phyloP scores from a whole-genome alignment of 768 basidiomycete species.

The Tylopilus rubrobrunneus region DNA sequence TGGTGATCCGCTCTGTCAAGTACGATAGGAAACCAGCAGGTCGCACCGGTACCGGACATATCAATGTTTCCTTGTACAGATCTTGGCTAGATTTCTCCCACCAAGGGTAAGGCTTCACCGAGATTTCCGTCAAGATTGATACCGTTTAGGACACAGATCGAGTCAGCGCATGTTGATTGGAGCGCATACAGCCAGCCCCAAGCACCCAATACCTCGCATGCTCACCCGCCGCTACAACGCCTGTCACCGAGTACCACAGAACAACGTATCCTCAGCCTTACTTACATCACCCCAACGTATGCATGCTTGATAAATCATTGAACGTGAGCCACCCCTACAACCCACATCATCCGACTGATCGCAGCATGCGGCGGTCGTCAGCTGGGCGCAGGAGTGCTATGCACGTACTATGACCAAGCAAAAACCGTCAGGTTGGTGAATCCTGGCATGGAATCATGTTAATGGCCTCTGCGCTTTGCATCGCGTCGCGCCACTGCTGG shows the following conservation, averaged over 20 bases:
- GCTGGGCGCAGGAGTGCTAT: conserved; percentile 6
- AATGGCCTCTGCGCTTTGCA: background rate
- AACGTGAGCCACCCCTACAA: conserved; percentile 12
- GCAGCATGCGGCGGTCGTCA: background rate
- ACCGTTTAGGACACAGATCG: too few species aligned
- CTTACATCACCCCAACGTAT: background rate
- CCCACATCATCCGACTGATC: conserved; percentile 7
- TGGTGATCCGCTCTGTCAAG: background rate
- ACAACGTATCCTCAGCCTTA: background rate
- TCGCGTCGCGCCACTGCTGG: background rate
- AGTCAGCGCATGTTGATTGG: background rate
- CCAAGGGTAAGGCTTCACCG: background rate
- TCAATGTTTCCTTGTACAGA: background rate
- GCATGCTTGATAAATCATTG: background rate
- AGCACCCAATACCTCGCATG: background rate
- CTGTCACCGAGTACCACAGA: background rate
- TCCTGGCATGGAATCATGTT: background rate
- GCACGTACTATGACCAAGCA: conserved; percentile 1
- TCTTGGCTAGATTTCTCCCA: background rate
- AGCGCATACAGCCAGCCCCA: conserved; percentile 3
- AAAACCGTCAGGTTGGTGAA: background rate
- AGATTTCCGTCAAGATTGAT: background rate
- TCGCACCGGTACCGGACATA: background rate
- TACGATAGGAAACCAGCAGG: background rate
- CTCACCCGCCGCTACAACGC: background rate